Percentiles rank a stretch among this genome's conserved stretches.
These are phyloP conservation scores for Lasiosphaeria hispida DNA, from an alignment of 495 filamentous ascomycete genomes.

Conservation along the genomic window DNA sequence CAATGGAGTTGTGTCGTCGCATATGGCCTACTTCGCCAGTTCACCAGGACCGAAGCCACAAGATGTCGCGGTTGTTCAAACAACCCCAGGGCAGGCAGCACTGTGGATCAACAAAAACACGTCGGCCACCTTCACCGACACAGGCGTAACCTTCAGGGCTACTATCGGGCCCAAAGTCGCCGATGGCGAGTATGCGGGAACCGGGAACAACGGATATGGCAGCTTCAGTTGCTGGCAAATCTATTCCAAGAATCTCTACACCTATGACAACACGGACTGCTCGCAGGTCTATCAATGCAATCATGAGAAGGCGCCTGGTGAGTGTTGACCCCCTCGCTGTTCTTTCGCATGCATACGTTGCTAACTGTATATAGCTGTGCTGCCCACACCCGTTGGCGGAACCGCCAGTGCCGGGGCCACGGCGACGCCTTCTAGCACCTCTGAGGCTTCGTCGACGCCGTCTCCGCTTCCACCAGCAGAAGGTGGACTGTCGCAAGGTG, in stretches of 20 bases:
- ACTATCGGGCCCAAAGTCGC: slow-evolving; percentile 28
- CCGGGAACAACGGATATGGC: slow-evolving; percentile 36
- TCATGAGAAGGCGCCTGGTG: slow-evolving; percentile 27
- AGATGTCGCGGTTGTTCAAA: slow-evolving; percentile 34
- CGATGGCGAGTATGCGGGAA: slow-evolving; percentile 35
- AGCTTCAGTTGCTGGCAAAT: slow-evolving; percentile 39
- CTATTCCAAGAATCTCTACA: slow-evolving; percentile 28
- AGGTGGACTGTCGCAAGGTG: slow-evolving; percentile 20
- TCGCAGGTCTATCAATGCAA: slow-evolving; percentile 38
- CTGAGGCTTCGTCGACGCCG: not conserved
- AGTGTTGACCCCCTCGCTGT: slow-evolving; percentile 6
- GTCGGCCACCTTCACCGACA: slow-evolving; percentile 31
- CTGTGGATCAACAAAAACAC: slow-evolving; percentile 37
- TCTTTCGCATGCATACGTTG: not conserved
- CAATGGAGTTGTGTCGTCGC: slow-evolving; percentile 27
- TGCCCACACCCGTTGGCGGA: not conserved
- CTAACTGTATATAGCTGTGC: not conserved
- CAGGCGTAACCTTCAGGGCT: slow-evolving; percentile 33
- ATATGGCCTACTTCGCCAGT: slow-evolving; percentile 37
- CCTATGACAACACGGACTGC: slow-evolving; percentile 28
- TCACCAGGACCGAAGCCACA: slow-evolving; percentile 21
- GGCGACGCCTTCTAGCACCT: not conserved
- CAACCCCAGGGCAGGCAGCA: slow-evolving; percentile 23
- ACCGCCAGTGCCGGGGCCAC: not conserved
- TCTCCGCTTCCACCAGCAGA: not conserved